Evolutionary conservation across 2,329 filamentous ascomycete species (phyloP).

Genomic region (Trematosphaeria pertusa): DNA sequence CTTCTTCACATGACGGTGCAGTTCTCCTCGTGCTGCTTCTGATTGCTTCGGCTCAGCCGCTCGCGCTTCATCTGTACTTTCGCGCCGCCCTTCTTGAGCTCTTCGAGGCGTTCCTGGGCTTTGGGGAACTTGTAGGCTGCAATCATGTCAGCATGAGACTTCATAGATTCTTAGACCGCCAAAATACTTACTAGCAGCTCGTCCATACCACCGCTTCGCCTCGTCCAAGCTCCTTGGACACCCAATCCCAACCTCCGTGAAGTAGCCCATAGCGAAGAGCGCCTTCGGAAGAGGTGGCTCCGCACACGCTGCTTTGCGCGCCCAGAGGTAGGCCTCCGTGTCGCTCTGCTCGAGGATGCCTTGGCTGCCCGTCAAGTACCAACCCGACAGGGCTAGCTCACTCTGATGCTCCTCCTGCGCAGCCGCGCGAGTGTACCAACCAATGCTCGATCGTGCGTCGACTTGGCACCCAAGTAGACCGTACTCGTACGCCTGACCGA

Average conservation of each 20-base stretch:
- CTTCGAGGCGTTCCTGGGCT: conserved; percentile 89
- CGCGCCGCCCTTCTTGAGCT: conserved; percentile 81
- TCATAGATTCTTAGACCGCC: no score
- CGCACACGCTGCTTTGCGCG: conserved; percentile 86
- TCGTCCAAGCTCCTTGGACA: conserved; percentile 86
- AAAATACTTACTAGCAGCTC: conserved; percentile 94
- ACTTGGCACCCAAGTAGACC: conserved; percentile 82
- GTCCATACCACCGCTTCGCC: conserved; percentile 97
- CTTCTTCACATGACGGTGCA: conserved; percentile 91
- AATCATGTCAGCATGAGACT: conserved; percentile 19
- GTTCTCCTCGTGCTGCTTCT: conserved; percentile 86
- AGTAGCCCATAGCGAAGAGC: conserved; percentile 98
- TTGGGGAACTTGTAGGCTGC: conserved; percentile 93
- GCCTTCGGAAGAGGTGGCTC: conserved; percentile 82
- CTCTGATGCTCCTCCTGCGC: conserved; percentile 93
- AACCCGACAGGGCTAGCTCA: conserved; percentile 66
- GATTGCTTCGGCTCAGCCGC: conserved; percentile 80
- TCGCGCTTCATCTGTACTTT: conserved; percentile 77
- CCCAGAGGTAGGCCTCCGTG: conserved; percentile 96
- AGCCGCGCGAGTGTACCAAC: conserved; percentile 92
- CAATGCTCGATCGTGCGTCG: conserved; percentile 83
- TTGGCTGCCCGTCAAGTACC: conserved; percentile 92
- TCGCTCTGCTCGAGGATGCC: conserved; percentile 90
- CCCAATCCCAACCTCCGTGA: conserved; percentile 93
- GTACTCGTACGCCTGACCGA: conserved; percentile 90